Percentiles rank a stretch among this genome's conserved stretches.
These are phyloP conservation scores for Forsythia viridissima DNA, from an alignment of 257 asterid species.

Conservation along the genomic window DNA sequence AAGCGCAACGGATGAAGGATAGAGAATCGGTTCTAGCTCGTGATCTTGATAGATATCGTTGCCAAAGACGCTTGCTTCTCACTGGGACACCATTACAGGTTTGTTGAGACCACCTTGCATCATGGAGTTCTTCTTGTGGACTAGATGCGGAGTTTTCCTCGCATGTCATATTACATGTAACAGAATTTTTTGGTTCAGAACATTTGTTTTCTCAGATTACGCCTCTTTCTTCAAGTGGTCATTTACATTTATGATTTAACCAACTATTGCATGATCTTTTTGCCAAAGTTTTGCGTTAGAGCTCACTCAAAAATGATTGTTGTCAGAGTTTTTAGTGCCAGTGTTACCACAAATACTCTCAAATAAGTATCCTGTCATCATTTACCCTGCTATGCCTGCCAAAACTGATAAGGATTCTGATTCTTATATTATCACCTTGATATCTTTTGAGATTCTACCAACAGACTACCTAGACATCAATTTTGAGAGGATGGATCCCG, in stretches of 20 bases:
- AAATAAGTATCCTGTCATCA: neutral
- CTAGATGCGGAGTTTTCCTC: neutral
- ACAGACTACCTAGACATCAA: neutral
- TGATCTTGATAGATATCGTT: constrained; percentile 98
- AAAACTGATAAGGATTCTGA: neutral
- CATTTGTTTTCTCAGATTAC: neutral
- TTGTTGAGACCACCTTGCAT: constrained; percentile 12
- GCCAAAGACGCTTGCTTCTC: constrained; percentile 98
- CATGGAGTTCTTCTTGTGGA: constrained; percentile 8
- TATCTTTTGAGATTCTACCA: neutral
- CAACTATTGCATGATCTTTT: constrained; percentile 10
- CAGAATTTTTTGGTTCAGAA: neutral
- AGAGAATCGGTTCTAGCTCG: constrained; percentile 99
- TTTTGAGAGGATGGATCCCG: neutral
- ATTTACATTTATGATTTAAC: constrained; percentile 1
- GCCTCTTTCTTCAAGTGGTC: constrained; percentile 14
- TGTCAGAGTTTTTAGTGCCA: constrained; percentile 4
- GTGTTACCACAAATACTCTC: neutral
- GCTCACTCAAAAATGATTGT: neutral
- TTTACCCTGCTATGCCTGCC: neutral
- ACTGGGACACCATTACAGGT: constrained; percentile 99
- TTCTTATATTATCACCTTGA: neutral
- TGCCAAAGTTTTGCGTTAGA: neutral
- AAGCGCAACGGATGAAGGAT: constrained; percentile 99
- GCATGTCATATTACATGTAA: constrained; percentile 2